Evolutionary conservation across 768 basidiomycete genomes (phyloP).

Genomic region (Trametes sanguinea): DNA sequence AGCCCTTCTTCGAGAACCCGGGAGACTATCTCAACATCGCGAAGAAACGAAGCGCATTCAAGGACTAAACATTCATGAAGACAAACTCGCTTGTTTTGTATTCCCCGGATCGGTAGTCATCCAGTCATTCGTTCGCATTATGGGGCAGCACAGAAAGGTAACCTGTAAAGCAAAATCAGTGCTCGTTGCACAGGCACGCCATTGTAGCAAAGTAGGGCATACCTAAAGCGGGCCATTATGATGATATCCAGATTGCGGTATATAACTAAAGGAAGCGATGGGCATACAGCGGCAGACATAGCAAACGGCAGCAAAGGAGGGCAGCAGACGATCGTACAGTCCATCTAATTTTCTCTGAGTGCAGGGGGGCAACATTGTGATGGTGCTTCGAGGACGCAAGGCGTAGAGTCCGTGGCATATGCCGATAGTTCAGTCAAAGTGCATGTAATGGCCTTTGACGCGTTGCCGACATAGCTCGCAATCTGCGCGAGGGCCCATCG

Average conservation of each 20-base stretch:
- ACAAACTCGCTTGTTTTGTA: too few relatives aligned
- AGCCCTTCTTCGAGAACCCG: background rate
- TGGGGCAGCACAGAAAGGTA: background rate
- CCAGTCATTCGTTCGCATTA: background rate
- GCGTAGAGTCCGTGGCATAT: background rate
- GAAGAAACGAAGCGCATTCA: slow-evolving; percentile 14
- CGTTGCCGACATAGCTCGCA: slow-evolving; percentile 66
- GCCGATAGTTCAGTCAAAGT: slow-evolving; percentile 48
- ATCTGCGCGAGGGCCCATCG: slow-evolving; percentile 72
- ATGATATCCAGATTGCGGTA: background rate
- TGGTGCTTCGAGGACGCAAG: too few relatives aligned
- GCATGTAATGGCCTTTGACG: slow-evolving; percentile 73
- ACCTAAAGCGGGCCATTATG: slow-evolving; percentile 7
- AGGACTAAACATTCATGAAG: background rate
- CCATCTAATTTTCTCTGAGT: background rate
- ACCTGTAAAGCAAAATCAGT: slow-evolving; percentile 2
- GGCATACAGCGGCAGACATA: background rate
- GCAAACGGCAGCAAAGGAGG: background rate
- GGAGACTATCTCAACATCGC: slow-evolving; percentile 1
- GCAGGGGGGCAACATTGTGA: background rate
- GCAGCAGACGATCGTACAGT: background rate
- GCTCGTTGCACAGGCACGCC: background rate
- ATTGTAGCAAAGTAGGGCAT: background rate
- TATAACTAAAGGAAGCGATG: background rate
- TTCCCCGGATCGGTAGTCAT: too few relatives aligned